phyloP scores from a whole-genome alignment of 2,329 filamentous ascomycete genomes.

The Pyrenophora tritici-repentis region DNA sequence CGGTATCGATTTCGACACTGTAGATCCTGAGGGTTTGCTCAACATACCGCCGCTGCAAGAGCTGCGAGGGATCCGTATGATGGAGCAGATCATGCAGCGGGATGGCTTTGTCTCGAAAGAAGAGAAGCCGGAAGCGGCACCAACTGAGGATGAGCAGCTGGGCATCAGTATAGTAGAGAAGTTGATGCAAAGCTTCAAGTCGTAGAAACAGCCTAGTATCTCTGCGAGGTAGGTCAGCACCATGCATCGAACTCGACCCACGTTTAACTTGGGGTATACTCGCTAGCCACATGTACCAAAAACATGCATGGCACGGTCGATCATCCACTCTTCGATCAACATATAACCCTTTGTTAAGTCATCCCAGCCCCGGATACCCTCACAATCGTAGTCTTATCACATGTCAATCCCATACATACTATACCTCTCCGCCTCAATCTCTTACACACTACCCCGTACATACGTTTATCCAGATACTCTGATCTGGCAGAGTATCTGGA shows the following conservation, averaged over 20 bases:
- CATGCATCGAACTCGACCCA: too few species aligned
- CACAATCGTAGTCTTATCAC: too few species aligned
- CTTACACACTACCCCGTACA: slow-evolving; percentile 35
- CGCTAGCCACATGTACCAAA: not conserved
- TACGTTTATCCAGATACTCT: too few species aligned
- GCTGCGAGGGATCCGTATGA: slow-evolving; percentile 44
- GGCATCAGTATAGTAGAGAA: slow-evolving; percentile 41
- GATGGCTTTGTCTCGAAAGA: slow-evolving; percentile 19
- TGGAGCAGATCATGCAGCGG: slow-evolving; percentile 41
- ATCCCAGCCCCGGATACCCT: too few species aligned
- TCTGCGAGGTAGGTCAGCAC: not conserved
- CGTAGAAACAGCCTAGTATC: slow-evolving; percentile 11
- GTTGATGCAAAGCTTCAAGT: slow-evolving; percentile 38
- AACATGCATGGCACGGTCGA: too few species aligned
- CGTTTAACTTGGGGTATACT: too few species aligned
- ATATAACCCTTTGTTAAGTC: too few species aligned
- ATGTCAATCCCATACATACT: too few species aligned
- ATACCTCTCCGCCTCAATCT: slow-evolving; percentile 55
- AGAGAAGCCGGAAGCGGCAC: slow-evolving; percentile 9
- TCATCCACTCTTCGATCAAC: too few species aligned
- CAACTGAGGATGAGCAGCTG: slow-evolving; percentile 36
- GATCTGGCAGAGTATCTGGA: too few species aligned
- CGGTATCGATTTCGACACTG: slow-evolving; percentile 48
- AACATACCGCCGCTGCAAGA: slow-evolving; percentile 47
- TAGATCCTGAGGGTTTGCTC: slow-evolving; percentile 46